phyloP scores from a whole-genome alignment of 257 asterid genomes.

The Fraxinus cuspidata region DNA sequence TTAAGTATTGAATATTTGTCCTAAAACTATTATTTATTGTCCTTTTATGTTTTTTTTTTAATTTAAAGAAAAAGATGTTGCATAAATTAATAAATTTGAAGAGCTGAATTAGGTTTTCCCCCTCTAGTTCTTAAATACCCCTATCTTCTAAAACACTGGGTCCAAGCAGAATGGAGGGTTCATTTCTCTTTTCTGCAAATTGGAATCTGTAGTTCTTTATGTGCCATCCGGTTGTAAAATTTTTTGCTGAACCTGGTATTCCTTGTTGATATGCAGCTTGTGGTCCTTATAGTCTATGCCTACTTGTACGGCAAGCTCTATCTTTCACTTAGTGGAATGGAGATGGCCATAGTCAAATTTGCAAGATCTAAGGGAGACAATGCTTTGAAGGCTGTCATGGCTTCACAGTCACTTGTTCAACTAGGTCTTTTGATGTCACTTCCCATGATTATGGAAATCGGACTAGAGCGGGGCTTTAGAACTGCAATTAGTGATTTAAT shows the following conservation, averaged over 20 bases:
- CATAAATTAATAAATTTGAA: too few relatives aligned
- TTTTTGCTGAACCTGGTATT: conserved; percentile 1
- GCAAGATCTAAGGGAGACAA: conserved; percentile 69
- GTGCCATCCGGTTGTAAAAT: too few relatives aligned
- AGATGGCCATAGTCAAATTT: conserved; percentile 61
- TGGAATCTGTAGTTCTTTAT: too few relatives aligned
- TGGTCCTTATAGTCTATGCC: conserved; percentile 84
- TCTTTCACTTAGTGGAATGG: conserved; percentile 88
- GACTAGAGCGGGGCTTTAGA: conserved; percentile 89
- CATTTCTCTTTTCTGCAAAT: too few relatives aligned
- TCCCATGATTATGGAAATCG: conserved; percentile 99
- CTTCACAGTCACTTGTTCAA: conserved; percentile 87
- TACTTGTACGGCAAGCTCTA: conserved; percentile 84
- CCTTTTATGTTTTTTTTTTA: too few relatives aligned
- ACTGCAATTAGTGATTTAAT: conserved; percentile 80
- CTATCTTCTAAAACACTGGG: too few relatives aligned
- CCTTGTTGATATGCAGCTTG: conserved; percentile 58
- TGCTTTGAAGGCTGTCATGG: conserved; percentile 82
- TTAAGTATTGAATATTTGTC: too few relatives aligned
- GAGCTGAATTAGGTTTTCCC: too few relatives aligned
- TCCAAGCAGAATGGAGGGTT: too few relatives aligned
- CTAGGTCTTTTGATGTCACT: conserved; percentile 82
- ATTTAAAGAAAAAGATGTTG: too few relatives aligned
- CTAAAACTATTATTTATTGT: too few relatives aligned
- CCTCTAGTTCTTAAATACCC: too few relatives aligned